Base-by-base conservation (phyloP, 805 yeast genomes). In the Candida nemodendra region DNA sequence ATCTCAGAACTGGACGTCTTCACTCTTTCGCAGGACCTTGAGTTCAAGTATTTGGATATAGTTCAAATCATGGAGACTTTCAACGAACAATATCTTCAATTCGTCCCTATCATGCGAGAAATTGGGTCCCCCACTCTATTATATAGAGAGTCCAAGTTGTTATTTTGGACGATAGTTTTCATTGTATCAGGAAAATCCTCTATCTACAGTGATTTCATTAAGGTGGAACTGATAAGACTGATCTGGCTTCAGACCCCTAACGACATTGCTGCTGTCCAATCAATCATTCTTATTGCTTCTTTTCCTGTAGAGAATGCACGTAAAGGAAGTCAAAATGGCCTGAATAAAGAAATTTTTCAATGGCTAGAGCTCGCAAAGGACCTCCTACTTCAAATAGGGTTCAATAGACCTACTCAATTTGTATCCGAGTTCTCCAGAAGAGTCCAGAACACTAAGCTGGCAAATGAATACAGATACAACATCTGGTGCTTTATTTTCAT, bases 141-240 rank as follows among this genome's bases (percentile, higher is more conserved):
- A 17, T 52, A 41, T 32, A 18, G 27, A 17, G 35, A 44, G 16
- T 52, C 57, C 9, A 43, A 47, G n/a, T 34, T 59, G 6, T 44
- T 59, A n/a, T 61, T 60, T 44, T 61, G 66, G 66, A 44, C 64
- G 23, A 50, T 59, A 11, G 47, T 57, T 11, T 57, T 41, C 29
- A 38, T 56, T 3, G 42, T 52, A 4, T 32, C 53, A 9, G 26
- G 31, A 18, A 48, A 56, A 19, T 28, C 38, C 2, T 23, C 32
- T 2, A 48, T 59, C 14, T 50, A 38, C 30, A 14, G 38, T 1
- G 33, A 45, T 5, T 47, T 44, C 30, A 27, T 57, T 6, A 34
- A 51, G 8, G 27, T 34, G 22, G 47, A 50, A 30, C 37, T 57
- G 12, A 36, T 49, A 15, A 15, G 36, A 31, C 24, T 33, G n/a